Evolutionary conservation across 805 yeast species (phyloP), one percentile per base, ranked within the genome.

Genomic region (Starmera caribaea): DNA sequence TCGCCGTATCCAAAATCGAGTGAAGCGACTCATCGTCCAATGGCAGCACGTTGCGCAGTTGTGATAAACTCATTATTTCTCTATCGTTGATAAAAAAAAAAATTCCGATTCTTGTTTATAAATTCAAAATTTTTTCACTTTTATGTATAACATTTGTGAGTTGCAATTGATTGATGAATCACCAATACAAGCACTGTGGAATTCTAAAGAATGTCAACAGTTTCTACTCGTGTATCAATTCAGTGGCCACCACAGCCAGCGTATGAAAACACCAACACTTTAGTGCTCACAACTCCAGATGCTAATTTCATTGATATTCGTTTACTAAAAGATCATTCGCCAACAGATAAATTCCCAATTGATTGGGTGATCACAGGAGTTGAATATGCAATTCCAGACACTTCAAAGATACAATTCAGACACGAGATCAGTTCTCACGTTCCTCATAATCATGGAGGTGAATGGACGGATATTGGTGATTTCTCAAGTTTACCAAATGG

Each of bases 1-100:
- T 51, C 0, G 79, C 73, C 48, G 78, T 74, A 11, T 69, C 71
- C 6, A 79, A 63, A 63, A 79, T 67, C 48, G 78, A 80, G 11
- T 51, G 48, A 28, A 77, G 58, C 0, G 81, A 63, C 8, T 75
- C 81, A 13, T 65, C 62, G 45, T 80, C 87, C 32, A 80, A 55
- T 0, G 86, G 86, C 14, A 80, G 49, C 1, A 78, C 55, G 14
- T 63, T 45, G 5, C 33, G 36, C 28, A 58, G 42, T 16, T 53
- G 50, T 13, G 38, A 46, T 38, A n/a, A n/a, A 29, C 30, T 29
- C 30, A 12, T 11, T 13, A 29, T 29, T n/a, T 30, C 5, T 9
- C 32, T 30, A n/a, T 30, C 14, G 32, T n/a, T n/a, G n/a, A 4
- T 8, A n/a, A n/a, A 30, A 12, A 4, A 2, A n/a, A n/a, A 30